Conservation (phyloP, 2,329 filamentous ascomycete species). For the Cytospora chrysosperma region DNA sequence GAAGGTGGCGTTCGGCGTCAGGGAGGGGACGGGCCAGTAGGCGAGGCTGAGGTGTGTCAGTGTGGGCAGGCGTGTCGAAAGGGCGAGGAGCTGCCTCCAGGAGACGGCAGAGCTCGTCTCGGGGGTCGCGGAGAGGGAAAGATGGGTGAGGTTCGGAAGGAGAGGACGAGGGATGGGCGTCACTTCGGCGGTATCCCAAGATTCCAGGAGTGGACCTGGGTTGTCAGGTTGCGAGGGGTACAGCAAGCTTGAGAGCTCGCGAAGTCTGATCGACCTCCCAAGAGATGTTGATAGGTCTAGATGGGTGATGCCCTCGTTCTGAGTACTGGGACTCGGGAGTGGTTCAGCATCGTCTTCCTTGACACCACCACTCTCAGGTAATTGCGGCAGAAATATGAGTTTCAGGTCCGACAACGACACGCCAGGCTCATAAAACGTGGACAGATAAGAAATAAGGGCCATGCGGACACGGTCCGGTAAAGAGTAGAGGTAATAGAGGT, state of each 20-base stretch:
- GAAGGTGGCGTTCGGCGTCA: constrained; percentile 54
- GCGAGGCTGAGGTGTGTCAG: constrained; percentile 62
- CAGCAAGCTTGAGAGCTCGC: constrained; percentile 52
- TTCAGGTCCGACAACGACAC: constrained; percentile 51
- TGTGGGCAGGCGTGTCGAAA: constrained; percentile 52
- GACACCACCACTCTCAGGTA: constrained; percentile 31
- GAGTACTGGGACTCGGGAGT: constrained; percentile 26
- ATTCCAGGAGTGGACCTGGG: constrained; percentile 42
- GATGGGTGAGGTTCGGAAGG: constrained; percentile 58
- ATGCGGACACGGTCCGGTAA: constrained; percentile 54
- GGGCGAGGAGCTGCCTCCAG: constrained; percentile 57
- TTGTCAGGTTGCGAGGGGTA: constrained; percentile 38
- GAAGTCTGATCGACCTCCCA: constrained; percentile 51
- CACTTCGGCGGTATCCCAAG: constrained; percentile 49
- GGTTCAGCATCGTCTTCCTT: constrained; percentile 26
- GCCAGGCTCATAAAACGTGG: constrained; percentile 44
- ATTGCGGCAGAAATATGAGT: constrained; percentile 41
- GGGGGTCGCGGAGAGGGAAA: constrained; percentile 55
- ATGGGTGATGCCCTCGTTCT: constrained; percentile 49
- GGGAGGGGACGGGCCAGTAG: constrained; percentile 59
- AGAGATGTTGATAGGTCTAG: constrained; percentile 56
- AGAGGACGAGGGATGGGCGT: constrained; percentile 37
- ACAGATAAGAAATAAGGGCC: constrained; percentile 51
- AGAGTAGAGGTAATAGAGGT: constrained; percentile 55
- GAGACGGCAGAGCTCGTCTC: constrained; percentile 39